phyloP scores from a whole-genome alignment of 805 yeast species.

The Ogataea minuta region DNA sequence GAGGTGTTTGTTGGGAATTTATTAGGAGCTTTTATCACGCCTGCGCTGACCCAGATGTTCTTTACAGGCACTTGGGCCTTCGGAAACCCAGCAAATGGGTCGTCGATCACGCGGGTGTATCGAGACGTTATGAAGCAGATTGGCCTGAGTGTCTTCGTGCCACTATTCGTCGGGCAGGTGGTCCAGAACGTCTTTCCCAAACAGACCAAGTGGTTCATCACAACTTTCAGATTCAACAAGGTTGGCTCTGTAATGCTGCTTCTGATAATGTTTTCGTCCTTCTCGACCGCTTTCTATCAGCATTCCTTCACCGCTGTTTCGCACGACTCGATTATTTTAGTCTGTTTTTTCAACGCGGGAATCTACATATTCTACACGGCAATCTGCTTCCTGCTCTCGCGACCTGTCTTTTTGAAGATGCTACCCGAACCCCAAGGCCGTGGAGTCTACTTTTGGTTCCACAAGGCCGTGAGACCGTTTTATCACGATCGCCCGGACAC shows the following conservation, averaged over 20 bases:
- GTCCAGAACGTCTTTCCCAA: constrained; percentile 67
- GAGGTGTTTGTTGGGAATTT: constrained; percentile 85
- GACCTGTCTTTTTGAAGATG: constrained; percentile 50
- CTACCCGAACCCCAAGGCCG: constrained; percentile 49
- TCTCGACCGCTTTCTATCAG: constrained; percentile 85
- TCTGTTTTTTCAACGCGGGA: constrained; percentile 81
- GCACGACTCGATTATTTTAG: constrained; percentile 63
- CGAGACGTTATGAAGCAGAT: constrained; percentile 81
- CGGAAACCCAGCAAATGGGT: constrained; percentile 73
- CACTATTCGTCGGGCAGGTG: constrained; percentile 85
- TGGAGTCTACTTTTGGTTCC: constrained; percentile 42
- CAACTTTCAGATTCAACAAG: constrained; percentile 60
- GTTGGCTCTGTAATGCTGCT: constrained; percentile 79
- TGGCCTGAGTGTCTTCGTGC: constrained; percentile 77
- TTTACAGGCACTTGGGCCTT: constrained; percentile 58
- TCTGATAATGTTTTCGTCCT: constrained; percentile 57
- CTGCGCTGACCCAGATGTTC: constrained; percentile 78
- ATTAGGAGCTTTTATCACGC: constrained; percentile 84
- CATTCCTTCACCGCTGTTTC: constrained; percentile 58
- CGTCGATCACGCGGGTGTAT: constrained; percentile 57
- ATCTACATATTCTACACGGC: constrained; percentile 74
- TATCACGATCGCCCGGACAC: constrained; percentile 71
- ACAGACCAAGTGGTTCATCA: constrained; percentile 58
- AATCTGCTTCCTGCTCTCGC: constrained; percentile 55
- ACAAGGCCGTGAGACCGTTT: constrained; percentile 56